Conservation (phyloP, 306 rosid genomes). For the Prunus padus region DNA sequence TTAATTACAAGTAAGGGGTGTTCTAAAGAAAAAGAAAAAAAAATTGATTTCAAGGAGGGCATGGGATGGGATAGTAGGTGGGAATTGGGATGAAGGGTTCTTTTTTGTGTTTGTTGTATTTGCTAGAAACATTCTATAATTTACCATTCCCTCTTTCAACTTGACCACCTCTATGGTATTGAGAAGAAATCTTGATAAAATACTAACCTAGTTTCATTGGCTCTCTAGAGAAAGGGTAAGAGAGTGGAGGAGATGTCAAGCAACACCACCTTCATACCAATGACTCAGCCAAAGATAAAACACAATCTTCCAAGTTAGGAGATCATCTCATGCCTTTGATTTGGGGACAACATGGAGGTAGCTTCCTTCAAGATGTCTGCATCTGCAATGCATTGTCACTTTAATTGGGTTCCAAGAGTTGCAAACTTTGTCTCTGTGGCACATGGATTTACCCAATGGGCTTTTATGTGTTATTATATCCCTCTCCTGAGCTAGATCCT, state of each 20-base stretch:
- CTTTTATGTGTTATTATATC: background rate
- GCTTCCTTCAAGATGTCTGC: background rate
- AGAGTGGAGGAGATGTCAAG: background rate
- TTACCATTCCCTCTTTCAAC: background rate
- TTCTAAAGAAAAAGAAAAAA: too few species aligned
- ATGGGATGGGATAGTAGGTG: too few species aligned
- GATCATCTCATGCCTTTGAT: background rate
- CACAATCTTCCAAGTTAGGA: background rate
- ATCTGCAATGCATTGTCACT: background rate
- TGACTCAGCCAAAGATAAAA: too few species aligned
- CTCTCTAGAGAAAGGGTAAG: background rate
- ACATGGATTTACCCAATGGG: background rate
- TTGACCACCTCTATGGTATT: background rate
- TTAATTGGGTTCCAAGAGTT: background rate
- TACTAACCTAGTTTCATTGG: background rate
- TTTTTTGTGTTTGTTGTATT: background rate
- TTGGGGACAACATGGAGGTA: background rate
- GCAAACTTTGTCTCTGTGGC: background rate
- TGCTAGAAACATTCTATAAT: background rate
- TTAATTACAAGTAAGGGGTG: too few species aligned
- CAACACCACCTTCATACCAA: too few species aligned
- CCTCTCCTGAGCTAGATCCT: background rate
- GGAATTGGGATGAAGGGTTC: background rate
- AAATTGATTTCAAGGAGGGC: too few species aligned
- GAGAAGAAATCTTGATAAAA: background rate